Conservation (phyloP, 345 rosid genomes). For the Arabis hirsuta region DNA sequence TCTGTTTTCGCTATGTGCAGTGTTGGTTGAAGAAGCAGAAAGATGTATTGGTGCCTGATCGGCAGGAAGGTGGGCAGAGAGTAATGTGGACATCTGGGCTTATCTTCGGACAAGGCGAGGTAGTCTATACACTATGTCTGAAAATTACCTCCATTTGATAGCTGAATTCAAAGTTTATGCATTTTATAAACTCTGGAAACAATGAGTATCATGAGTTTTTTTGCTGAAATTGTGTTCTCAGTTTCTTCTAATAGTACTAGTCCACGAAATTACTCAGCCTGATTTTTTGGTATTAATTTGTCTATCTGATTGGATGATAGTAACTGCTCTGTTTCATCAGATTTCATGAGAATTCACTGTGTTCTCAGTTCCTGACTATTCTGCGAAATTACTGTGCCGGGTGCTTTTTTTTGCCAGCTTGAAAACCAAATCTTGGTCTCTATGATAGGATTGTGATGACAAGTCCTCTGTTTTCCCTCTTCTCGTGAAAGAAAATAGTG, state of each 20-base stretch:
- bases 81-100: constrained; percentile 95
- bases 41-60: constrained; percentile 69
- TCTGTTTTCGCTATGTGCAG: constrained; percentile 46
- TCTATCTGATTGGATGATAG: background rate
- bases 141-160: constrained; percentile 6
- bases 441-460: background rate
- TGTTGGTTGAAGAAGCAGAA: constrained; percentile 99
- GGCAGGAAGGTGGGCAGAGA: constrained; percentile 57
- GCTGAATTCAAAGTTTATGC: background rate
- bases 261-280: background rate
- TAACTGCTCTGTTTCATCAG: background rate
- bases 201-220: background rate
- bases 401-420: background rate
- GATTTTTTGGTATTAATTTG: background rate
- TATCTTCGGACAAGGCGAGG: constrained; percentile 94
- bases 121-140: constrained; percentile 36
- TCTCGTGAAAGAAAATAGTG: too few relatives aligned
- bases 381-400: background rate
- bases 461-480: background rate
- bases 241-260: constrained; percentile 3
- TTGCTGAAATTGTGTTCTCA: background rate
- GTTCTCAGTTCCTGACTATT: background rate
- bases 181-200: background rate
- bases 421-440: background rate
- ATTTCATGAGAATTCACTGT: constrained; percentile 7